Evolutionary conservation across 2,329 filamentous ascomycete species (phyloP).

Genomic region (Allantophomopsis lycopodina): DNA sequence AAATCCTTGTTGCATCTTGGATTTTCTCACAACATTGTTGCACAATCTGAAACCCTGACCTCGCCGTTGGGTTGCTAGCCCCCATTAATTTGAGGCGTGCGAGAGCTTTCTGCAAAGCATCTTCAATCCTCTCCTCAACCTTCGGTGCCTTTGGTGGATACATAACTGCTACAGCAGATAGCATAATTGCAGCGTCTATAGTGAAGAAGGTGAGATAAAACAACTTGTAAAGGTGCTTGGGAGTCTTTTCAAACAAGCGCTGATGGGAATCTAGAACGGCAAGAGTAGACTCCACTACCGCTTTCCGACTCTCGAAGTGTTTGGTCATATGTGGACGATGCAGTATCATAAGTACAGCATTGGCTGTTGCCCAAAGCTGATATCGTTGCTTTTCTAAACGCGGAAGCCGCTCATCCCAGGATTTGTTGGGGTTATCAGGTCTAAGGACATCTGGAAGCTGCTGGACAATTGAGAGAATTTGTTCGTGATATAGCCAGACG

Average conservation of each 20-base stretch:
- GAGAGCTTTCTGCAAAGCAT: not conserved
- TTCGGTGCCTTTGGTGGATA: not conserved
- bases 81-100: not conserved
- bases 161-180: not conserved
- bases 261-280: conserved; percentile 1
- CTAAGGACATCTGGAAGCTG: not conserved
- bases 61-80: not conserved
- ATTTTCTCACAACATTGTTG: not conserved
- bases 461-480: not conserved
- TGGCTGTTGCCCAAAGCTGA: not conserved
- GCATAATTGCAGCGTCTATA: conserved; percentile 1
- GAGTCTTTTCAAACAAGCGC: conserved; percentile 1
- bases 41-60: not conserved
- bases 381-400: not conserved
- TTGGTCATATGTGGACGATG: conserved; percentile 1
- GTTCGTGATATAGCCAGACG: not conserved
- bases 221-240: not conserved
- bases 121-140: not conserved
- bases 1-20: not conserved
- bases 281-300: not conserved
- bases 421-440: conserved; percentile 1
- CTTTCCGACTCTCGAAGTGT: not conserved
- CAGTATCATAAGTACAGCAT: not conserved
- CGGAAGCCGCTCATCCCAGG: conserved; percentile 1
- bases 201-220: conserved; percentile 1